Evolutionary conservation across 1,139 yeast genomes (phyloP).

Genomic region (Wickerhamomyces sp.): DNA sequence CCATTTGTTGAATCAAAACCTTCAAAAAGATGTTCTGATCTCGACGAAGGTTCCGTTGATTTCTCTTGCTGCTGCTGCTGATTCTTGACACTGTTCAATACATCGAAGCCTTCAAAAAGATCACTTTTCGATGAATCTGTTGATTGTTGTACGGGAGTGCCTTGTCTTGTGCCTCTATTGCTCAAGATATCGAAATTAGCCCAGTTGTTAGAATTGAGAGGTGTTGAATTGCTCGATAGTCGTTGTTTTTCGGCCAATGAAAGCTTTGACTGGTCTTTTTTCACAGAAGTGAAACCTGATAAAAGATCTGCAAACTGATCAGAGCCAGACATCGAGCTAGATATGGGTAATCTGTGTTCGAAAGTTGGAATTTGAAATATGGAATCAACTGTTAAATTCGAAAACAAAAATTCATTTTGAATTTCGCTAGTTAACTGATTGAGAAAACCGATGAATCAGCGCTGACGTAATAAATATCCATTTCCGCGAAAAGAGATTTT

Average conservation of each 20-base stretch:
- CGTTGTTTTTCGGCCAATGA: constrained; percentile 27
- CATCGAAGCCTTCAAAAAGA: constrained; percentile 19
- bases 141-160: constrained; percentile 3
- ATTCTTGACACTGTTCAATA: constrained; percentile 1
- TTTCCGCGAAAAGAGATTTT: too few relatives aligned
- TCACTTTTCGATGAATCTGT: constrained; percentile 1
- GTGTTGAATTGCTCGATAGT: constrained; percentile 7
- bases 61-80: constrained; percentile 2
- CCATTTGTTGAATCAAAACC: not conserved
- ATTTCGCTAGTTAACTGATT: too few relatives aligned
- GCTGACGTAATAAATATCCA: too few relatives aligned
- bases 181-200: constrained; percentile 21
- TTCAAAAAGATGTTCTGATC: not conserved
- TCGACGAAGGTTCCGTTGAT: not conserved
- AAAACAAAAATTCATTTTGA: too few relatives aligned
- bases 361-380: too few relatives aligned
- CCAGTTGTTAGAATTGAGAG: constrained; percentile 15
- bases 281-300: constrained; percentile 26
- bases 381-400: too few relatives aligned
- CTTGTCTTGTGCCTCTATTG: not conserved
- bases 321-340: constrained; percentile 17
- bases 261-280: constrained; percentile 23
- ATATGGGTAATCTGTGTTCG: too few relatives aligned
- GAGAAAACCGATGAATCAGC: too few relatives aligned
- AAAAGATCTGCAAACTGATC: constrained; percentile 45